Percentiles rank a stretch among this genome's conserved stretches.
Conservation (phyloP, 2,329 filamentous ascomycete species). For the Fusarium luffae region DNA sequence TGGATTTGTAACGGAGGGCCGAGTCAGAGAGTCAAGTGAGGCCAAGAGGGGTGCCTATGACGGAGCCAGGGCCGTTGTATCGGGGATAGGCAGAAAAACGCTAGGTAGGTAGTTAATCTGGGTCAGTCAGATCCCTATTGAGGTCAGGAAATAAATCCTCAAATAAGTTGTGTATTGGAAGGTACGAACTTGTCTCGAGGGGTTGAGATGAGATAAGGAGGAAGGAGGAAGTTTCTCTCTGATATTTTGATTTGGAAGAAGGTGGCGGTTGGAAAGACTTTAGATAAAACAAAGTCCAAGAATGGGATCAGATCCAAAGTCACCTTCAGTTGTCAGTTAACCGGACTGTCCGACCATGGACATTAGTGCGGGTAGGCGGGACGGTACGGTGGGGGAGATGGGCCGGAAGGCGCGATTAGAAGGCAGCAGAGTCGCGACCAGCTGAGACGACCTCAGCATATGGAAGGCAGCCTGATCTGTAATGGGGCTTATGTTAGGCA, state of each 20-base stretch:
- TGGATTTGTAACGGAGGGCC: constrained; percentile 30
- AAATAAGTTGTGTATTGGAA: not conserved
- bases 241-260: not conserved
- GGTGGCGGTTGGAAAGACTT: not conserved
- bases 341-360: constrained; percentile 23
- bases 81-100: constrained; percentile 30
- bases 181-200: not conserved
- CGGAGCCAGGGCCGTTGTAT: constrained; percentile 34
- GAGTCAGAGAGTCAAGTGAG: constrained; percentile 37
- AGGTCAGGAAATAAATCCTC: not conserved
- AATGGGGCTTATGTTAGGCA: constrained; percentile 4
- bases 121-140: not conserved
- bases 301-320: not conserved
- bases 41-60: constrained; percentile 40
- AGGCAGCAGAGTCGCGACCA: constrained; percentile 23
- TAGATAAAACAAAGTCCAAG: not conserved
- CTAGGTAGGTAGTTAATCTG: constrained; percentile 2
- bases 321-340: constrained; percentile 7
- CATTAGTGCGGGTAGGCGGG: constrained; percentile 26
- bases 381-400: constrained; percentile 34
- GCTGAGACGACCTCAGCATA: constrained; percentile 2
- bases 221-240: too few relatives aligned
- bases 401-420: constrained; percentile 27
- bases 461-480: not conserved
- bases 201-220: not conserved